Evolutionary conservation across 2,329 filamentous ascomycete species (phyloP), one percentile per base, ranked within the genome.

Genomic region (Pezicula radicicola): DNA sequence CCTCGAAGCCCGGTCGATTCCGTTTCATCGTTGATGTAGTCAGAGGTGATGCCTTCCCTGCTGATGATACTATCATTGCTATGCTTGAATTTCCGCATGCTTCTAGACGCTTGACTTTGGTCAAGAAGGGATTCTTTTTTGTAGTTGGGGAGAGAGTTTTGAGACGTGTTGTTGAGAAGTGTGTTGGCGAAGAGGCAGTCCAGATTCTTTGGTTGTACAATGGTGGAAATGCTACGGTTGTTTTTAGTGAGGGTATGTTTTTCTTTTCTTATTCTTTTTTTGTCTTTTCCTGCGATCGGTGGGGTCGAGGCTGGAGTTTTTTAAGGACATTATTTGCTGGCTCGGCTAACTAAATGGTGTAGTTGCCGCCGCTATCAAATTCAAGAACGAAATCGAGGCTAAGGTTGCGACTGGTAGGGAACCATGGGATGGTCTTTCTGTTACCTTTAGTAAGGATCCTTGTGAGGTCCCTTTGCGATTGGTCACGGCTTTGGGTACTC

Each of bases 41-140:
- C 18, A 51, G 55, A 13, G 63, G 62, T 1, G 63, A 63, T 6
- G 46, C 57, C 2, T 57, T 59, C 37, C 55, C 58, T 1, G 50
- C 50, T 1, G 59, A 64, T 19, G 57, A 62, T 1, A 52, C 46
- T 21, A 58, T 67, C 25, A 50, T 49, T 19, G 48, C 58, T 2
- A 67, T 67, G 64, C 47, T 46, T 1, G 21, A 52, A 5, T 58
- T 58, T 8, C 56, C 49, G 0, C 58, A 48, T 39, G 62, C 64
- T n/a, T 63, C 50, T 4, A 63, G 64, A 0, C 62, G 64, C 13
- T 51, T 67, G 4, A 65, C 63, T 0, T 56, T 67, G 9, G 64
- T 66, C 49, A 66, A 65, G 43, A 62, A 55, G 8, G 54, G 51
- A 6, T 64, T 67, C 55, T 66, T 67, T 54, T 65, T 62, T 36